Conservation (phyloP, 305 asterid species). For the Plantago coronopus region DNA sequence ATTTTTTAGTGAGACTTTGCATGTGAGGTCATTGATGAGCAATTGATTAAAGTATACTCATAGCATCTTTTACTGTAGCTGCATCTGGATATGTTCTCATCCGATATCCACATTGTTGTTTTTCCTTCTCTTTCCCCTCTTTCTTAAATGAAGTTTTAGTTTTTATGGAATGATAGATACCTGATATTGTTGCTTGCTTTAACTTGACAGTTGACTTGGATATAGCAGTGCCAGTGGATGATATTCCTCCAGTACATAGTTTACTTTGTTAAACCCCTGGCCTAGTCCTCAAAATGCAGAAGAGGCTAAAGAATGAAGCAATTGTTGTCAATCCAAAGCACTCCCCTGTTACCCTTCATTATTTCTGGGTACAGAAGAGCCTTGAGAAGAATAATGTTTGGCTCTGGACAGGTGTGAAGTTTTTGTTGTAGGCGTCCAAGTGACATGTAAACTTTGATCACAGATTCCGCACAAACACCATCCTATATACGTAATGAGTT, state of each 20-base stretch:
- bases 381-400: not conserved
- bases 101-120: not conserved
- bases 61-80: not conserved
- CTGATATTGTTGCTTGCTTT: slow-evolving; percentile 2
- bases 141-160: not conserved
- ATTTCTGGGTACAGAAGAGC: not conserved
- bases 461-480: too few relatives aligned
- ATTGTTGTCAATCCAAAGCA: not conserved
- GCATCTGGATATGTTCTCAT: not conserved
- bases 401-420: not conserved
- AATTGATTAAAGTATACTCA: not conserved
- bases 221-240: not conserved
- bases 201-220: not conserved
- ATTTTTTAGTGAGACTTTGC: not conserved
- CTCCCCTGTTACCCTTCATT: not conserved
- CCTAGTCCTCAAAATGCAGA: not conserved
- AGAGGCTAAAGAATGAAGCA: not conserved
- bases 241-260: not conserved
- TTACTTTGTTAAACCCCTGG: not conserved
- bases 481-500: too few relatives aligned
- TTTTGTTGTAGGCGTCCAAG: too few relatives aligned
- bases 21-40: not conserved
- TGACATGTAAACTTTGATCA: too few relatives aligned
- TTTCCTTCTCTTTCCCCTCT: not conserved
- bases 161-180: not conserved